Evolutionary conservation across 2,329 filamentous ascomycete genomes (phyloP), one percentile per base, ranked within the genome.

Genomic region (Cercospora berteroae): DNA sequence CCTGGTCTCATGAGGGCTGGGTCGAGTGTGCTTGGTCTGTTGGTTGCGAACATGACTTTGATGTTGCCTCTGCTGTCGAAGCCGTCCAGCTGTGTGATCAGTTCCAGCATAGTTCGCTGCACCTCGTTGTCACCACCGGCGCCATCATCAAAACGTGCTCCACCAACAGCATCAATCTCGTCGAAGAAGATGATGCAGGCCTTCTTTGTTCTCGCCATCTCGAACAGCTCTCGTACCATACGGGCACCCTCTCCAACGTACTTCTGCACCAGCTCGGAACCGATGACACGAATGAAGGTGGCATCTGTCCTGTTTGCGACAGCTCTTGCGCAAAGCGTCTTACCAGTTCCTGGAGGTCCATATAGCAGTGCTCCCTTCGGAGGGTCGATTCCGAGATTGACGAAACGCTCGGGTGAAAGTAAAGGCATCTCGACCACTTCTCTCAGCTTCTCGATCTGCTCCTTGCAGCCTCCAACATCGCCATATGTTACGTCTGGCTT

Each of bases 121-220:
- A 98, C 94, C 80, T 98, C 94, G 78, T 98, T 98, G 81, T 98
- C 94, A 77, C 94, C 94, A 75, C 94, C 94, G 70, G 94, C 94
- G 72, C 94, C 94, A 75, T 98, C 94, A 76, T 98, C 94, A 78
- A 98, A 97, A 80, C 94, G 92, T 44, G 94, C 94, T 74, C 94
- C 94, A 78, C 94, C 94, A 64, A 98, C 92, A 59, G 94, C 94
- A 80, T 98, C 94, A 70, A 98, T 95, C 83, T 99, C 95, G 79
- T 99, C 95, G 77, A 97, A 96, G 89, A 99, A 99, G 83, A 99
- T 99, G 79, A 99, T 99, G 81, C 95, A 99, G 0, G 95, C 95
- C 83, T 99, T 99, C 87, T 99, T 99, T 66, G 95, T 98, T 74
- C 95, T 89, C 9, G 95, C 95, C 95, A 99, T 99, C 83, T 99